Evolutionary conservation across 352 stramenopile genomes (phyloP).

Genomic region (Aphanomyces cochlioides): DNA sequence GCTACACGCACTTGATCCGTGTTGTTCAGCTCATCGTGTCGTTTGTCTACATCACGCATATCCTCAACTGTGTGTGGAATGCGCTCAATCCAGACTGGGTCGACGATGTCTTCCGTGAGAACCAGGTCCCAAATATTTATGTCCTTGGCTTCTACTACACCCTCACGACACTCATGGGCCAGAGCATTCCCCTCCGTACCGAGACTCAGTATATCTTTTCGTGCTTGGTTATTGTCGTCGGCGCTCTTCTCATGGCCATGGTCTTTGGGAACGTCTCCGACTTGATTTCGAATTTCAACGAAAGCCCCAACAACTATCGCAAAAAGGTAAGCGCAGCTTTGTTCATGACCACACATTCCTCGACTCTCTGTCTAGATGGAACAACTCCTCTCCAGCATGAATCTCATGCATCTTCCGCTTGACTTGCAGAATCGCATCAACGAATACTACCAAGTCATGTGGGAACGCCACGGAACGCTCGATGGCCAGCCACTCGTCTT

Average conservation of each 20-base stretch:
- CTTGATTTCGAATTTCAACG: conserved; percentile 85
- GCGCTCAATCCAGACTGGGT: conserved; percentile 8
- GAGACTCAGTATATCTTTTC: conserved; percentile 73
- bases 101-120: conserved; percentile 8
- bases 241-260: conserved; percentile 74
- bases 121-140: conserved; percentile 41
- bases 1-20: conserved; percentile 67
- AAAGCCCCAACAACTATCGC: conserved; percentile 75
- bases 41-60: conserved; percentile 27
- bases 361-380: conserved; percentile 32
- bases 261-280: conserved; percentile 87
- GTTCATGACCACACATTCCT: not conserved
- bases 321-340: conserved; percentile 44
- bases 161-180: conserved; percentile 74
- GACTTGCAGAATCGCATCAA: conserved; percentile 82
- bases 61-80: conserved; percentile 30
- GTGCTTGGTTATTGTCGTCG: conserved; percentile 63
- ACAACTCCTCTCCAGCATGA: conserved; percentile 83
- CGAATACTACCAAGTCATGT: conserved; percentile 84
- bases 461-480: conserved; percentile 72
- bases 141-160: conserved; percentile 61
- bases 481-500: conserved; percentile 71
- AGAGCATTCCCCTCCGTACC: conserved; percentile 71
- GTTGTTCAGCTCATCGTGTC: conserved; percentile 42
- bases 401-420: conserved; percentile 66